These are phyloP conservation scores for Medicago lupulina DNA, from an alignment of 306 rosid species.

Conservation along the genomic window DNA sequence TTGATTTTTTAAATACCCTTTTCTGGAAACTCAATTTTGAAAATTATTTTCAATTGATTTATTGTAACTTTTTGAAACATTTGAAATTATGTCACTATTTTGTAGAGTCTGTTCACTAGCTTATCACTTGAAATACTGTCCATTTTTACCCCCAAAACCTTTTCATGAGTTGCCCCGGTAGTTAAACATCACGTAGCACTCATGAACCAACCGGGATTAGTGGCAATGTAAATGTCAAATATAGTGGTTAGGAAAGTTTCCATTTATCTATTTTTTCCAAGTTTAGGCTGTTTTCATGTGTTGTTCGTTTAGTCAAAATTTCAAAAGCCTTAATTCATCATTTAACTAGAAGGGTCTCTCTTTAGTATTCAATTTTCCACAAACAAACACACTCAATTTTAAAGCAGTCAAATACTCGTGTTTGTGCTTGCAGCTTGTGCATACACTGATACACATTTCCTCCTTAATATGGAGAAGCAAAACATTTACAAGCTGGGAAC, in stretches of 20 bases:
- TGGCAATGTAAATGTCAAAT: conserved; percentile 25
- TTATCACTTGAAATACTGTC: background rate
- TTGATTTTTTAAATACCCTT: background rate
- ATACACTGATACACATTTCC: background rate
- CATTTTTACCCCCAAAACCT: background rate
- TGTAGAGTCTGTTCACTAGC: background rate
- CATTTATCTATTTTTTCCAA: conserved; percentile 34
- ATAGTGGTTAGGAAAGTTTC: conserved; percentile 45
- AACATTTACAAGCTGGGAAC: background rate
- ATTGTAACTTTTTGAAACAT: background rate
- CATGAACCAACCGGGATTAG: conserved; percentile 14
- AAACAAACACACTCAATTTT: background rate
- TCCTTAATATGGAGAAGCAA: background rate
- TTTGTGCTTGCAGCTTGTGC: background rate
- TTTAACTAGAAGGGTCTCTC: conserved; percentile 7
- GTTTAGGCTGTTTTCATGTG: background rate
- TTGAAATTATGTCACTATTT: background rate
- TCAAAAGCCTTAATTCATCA: conserved; percentile 2
- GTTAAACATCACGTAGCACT: conserved; percentile 36
- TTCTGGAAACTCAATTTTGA: background rate
- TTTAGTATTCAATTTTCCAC: background rate
- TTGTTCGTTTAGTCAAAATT: conserved; percentile 15
- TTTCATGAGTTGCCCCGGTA: background rate
- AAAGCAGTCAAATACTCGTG: conserved; percentile 1
- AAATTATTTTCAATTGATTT: background rate